Percentiles rank a stretch among this genome's conserved stretches.
Evolutionary conservation across 1,139 yeast genomes (phyloP).

Genomic region (Scheffersomyces segobiensis): DNA sequence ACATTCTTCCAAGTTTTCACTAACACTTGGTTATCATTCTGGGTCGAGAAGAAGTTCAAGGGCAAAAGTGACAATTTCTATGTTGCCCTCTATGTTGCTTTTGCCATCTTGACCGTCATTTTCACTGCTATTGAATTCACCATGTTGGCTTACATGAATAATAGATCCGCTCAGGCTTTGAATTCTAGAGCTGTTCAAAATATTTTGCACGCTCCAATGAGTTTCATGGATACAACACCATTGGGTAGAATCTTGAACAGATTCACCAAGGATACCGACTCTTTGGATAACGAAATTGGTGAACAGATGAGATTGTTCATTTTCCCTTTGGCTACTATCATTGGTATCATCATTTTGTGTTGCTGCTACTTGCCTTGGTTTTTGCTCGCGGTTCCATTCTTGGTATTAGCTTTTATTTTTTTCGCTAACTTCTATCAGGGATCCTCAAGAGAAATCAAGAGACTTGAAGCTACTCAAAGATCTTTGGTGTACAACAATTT

Average conservation of each 20-base stretch:
- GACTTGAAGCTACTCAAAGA: slow-evolving; percentile 46
- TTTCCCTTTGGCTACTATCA: slow-evolving; percentile 40
- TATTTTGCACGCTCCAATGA: slow-evolving; percentile 47
- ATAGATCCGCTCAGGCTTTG: slow-evolving; percentile 38
- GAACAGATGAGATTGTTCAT: slow-evolving; percentile 45
- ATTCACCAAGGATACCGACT: slow-evolving; percentile 55
- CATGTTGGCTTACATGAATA: slow-evolving; percentile 54
- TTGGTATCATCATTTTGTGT: slow-evolving; percentile 46
- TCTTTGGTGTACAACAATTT: slow-evolving; percentile 48
- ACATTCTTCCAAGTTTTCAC: slow-evolving; percentile 29
- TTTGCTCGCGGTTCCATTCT: slow-evolving; percentile 46
- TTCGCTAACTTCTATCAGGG: slow-evolving; percentile 44
- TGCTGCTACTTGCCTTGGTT: slow-evolving; percentile 48
- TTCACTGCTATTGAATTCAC: slow-evolving; percentile 54
- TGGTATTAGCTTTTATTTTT: slow-evolving; percentile 30
- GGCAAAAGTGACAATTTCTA: slow-evolving; percentile 20
- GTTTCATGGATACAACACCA: slow-evolving; percentile 47
- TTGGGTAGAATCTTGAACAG: slow-evolving; percentile 51
- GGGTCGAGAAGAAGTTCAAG: slow-evolving; percentile 32
- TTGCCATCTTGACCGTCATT: slow-evolving; percentile 41
- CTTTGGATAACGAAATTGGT: slow-evolving; percentile 48
- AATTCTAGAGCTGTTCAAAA: slow-evolving; percentile 38
- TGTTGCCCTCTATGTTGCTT: slow-evolving; percentile 30
- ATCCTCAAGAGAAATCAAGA: slow-evolving; percentile 45
- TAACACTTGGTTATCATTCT: slow-evolving; percentile 41